A percentile compares a stretch with the other conserved stretches of the same genome.
phyloP scores from a whole-genome alignment of 2,329 filamentous ascomycete species.

The Balansia obtecta region DNA sequence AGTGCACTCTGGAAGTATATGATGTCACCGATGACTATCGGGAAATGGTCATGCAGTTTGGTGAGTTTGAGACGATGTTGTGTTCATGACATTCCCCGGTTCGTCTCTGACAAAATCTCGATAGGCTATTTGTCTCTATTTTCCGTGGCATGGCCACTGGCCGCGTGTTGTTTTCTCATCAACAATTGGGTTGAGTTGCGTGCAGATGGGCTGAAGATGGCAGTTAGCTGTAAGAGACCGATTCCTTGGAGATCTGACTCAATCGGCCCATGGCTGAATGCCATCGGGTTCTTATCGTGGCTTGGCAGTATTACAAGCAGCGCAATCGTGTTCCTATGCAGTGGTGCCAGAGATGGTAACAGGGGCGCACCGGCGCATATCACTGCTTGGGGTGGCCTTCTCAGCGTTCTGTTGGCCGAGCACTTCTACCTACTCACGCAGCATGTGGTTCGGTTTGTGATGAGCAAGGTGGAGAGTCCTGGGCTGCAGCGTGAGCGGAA shows the following conservation, averaged over 20 bases:
- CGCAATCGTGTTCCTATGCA: conserved; percentile 83
- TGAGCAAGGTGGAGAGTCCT: conserved; percentile 73
- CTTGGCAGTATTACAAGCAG: conserved; percentile 79
- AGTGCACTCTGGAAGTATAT: conserved; percentile 72
- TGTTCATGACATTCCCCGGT: neutral
- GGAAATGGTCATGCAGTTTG: conserved; percentile 82
- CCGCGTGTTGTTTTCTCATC: conserved; percentile 73
- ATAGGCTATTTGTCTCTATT: conserved; percentile 78
- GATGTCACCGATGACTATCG: conserved; percentile 84
- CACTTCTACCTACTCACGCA: conserved; percentile 78
- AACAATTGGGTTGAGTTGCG: conserved; percentile 97
- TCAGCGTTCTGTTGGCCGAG: conserved; percentile 75
- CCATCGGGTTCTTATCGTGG: conserved; percentile 85
- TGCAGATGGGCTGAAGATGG: conserved; percentile 89
- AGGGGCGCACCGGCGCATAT: conserved; percentile 58
- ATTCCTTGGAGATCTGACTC: conserved; percentile 84
- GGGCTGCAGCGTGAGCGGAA: conserved; percentile 75
- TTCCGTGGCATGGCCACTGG: conserved; percentile 90
- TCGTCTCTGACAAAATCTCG: conserved; percentile 8
- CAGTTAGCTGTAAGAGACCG: conserved; percentile 75
- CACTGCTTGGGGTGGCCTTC: conserved; percentile 66
- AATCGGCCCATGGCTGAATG: conserved; percentile 85
- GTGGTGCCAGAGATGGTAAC: conserved; percentile 50
- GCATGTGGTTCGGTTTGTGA: conserved; percentile 55
- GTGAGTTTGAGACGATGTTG: conserved; percentile 22